Conservation (phyloP, 768 basidiomycete species). For the Pseudohyphozyma bogoriensis region DNA sequence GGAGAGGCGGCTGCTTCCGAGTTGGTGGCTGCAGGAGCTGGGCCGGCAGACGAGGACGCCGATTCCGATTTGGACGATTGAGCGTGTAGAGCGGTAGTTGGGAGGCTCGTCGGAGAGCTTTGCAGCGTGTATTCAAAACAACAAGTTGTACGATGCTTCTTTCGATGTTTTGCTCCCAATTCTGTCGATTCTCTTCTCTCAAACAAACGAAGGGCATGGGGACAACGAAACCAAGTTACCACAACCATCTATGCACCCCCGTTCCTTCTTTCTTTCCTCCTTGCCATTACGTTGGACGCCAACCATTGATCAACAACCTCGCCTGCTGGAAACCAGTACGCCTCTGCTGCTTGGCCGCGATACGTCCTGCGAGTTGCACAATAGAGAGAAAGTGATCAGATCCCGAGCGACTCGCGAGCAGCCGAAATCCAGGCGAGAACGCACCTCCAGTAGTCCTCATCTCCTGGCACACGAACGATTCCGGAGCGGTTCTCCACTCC, state of each 20-base stretch:
- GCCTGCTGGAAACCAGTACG: conserved; percentile 53
- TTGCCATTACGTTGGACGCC: conserved; percentile 22
- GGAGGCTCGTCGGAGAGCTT: too few species aligned
- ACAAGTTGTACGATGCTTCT: too few species aligned
- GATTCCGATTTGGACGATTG: too few species aligned
- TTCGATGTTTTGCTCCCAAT: too few species aligned
- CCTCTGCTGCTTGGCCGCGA: conserved; percentile 79
- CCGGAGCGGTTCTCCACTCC: conserved; percentile 93
- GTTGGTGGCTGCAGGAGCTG: conserved; percentile 7
- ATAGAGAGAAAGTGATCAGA: neutral
- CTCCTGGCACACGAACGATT: conserved; percentile 97
- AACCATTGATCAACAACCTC: conserved; percentile 25
- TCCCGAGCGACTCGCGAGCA: neutral
- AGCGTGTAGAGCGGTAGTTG: too few species aligned
- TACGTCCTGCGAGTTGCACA: conserved; percentile 47
- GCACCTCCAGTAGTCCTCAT: conserved; percentile 42
- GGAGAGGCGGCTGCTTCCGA: conserved; percentile 13
- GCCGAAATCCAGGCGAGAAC: neutral
- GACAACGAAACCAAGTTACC: too few species aligned
- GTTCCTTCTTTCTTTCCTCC: neutral
- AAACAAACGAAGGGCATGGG: too few species aligned
- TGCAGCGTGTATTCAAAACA: too few species aligned
- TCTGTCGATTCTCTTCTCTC: too few species aligned
- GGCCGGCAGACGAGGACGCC: neutral
- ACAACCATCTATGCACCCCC: neutral